Conservation (phyloP, 805 yeast genomes). For the Saturnispora gosingensis region DNA sequence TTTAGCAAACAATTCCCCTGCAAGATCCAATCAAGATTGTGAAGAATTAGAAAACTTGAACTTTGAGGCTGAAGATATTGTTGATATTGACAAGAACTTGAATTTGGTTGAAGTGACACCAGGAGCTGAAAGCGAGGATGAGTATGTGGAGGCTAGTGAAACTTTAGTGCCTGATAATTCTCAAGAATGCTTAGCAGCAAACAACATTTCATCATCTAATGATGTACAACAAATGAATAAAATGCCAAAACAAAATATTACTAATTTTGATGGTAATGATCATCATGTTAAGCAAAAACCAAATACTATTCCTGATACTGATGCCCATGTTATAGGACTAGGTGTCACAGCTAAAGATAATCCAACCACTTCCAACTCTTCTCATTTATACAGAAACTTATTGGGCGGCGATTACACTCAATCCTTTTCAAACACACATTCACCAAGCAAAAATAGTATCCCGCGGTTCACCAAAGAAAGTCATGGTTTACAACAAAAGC, state of each 20-base stretch:
- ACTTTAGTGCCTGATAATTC: neutral
- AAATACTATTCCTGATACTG: neutral
- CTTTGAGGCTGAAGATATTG: neutral
- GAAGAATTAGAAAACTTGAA: neutral
- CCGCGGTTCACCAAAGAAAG: constrained; percentile 2
- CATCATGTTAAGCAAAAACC: neutral
- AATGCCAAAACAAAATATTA: neutral
- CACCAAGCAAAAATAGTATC: constrained; percentile 8
- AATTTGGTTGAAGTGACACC: neutral
- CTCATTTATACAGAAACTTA: constrained; percentile 12
- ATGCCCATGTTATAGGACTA: neutral
- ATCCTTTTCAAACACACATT: neutral
- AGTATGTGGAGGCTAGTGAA: constrained; percentile 9
- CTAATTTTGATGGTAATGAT: neutral
- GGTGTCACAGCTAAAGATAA: neutral
- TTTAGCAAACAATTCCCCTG: neutral
- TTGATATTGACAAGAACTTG: neutral
- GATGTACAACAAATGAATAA: neutral
- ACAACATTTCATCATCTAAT: neutral
- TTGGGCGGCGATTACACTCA: neutral
- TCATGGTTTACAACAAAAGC: neutral
- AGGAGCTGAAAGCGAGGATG: constrained; percentile 5
- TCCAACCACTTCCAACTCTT: neutral
- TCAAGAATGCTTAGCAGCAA: neutral
- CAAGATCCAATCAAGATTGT: neutral